phyloP scores from a whole-genome alignment of 1,284 basidiomycete species.

The Microbotryum scabiosae region DNA sequence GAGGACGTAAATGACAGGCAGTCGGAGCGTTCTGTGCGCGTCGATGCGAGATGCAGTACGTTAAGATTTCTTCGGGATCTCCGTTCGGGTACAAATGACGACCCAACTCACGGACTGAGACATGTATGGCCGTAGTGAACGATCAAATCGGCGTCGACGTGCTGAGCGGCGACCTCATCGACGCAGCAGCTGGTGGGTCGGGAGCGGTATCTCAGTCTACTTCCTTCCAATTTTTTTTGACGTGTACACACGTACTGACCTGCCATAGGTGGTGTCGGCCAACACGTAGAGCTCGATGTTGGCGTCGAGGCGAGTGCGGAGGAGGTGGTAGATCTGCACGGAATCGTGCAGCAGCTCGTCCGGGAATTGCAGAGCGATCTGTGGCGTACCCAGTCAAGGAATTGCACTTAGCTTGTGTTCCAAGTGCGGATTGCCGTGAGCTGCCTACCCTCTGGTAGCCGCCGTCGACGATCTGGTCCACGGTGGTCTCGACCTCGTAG shows the following conservation, averaged over 20 bases:
- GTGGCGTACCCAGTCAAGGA: background rate
- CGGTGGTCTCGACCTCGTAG: slow-evolving; percentile 42
- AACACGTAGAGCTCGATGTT: slow-evolving; percentile 71
- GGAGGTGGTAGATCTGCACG: slow-evolving; percentile 68
- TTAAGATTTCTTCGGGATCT: too few relatives aligned
- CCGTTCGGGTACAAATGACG: too few relatives aligned
- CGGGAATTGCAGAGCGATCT: slow-evolving; percentile 92
- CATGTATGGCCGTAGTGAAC: slow-evolving; percentile 98
- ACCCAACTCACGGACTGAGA: slow-evolving; percentile 62
- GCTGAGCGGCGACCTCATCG: slow-evolving; percentile 90
- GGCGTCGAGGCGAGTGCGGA: slow-evolving; percentile 52
- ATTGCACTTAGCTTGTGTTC: background rate
- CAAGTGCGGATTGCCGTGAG: too few relatives aligned
- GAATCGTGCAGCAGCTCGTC: slow-evolving; percentile 84
- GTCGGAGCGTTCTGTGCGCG: slow-evolving; percentile 55
- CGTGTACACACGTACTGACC: slow-evolving; percentile 50
- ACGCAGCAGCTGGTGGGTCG: slow-evolving; percentile 70
- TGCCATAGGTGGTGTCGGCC: slow-evolving; percentile 95
- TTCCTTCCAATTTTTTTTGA: too few relatives aligned
- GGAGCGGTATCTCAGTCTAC: background rate
- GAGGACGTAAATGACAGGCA: slow-evolving; percentile 79
- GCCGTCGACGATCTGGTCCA: slow-evolving; percentile 39
- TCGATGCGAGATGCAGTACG: too few relatives aligned
- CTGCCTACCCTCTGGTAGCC: slow-evolving; percentile 41
- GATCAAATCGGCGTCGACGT: slow-evolving; percentile 82